A percentile compares a stretch with the other conserved stretches of the same genome.
phyloP scores from a whole-genome alignment of 2,329 filamentous ascomycete species.

The Fusarium duplospermum region DNA sequence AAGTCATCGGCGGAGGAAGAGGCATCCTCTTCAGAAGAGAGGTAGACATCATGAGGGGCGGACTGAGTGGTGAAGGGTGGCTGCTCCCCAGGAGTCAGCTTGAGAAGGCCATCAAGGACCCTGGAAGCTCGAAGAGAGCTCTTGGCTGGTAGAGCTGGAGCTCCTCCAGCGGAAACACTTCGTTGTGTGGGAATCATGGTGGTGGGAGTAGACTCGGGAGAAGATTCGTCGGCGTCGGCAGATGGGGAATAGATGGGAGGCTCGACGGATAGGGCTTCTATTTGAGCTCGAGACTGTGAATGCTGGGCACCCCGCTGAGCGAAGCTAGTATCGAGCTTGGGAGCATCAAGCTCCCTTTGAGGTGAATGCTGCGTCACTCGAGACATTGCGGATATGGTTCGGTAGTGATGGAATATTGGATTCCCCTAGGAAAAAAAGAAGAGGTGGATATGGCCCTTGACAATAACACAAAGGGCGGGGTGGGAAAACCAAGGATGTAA shows the following conservation, averaged over 20 bases:
- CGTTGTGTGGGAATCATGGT: conserved; percentile 47
- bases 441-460: conserved; percentile 12
- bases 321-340: conserved; percentile 34
- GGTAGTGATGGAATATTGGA: conserved; percentile 30
- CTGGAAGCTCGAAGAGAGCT: conserved; percentile 62
- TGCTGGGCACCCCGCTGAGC: conserved; percentile 29
- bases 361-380: conserved; percentile 36
- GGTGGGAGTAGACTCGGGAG: conserved; percentile 35
- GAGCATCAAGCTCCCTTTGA: conserved; percentile 37
- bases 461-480: conserved; percentile 22
- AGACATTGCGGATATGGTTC: conserved; percentile 39
- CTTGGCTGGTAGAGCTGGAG: conserved; percentile 63
- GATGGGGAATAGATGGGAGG: conserved; percentile 42
- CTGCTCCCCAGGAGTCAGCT: conserved; percentile 46
- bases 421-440: conserved; percentile 24
- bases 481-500: not conserved
- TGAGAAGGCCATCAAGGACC: conserved; percentile 49
- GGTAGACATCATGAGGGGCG: conserved; percentile 69
- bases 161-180: conserved; percentile 34
- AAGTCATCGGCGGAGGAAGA: conserved; percentile 71
- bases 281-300: conserved; percentile 35
- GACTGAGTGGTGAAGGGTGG: conserved; percentile 50
- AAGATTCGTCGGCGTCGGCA: conserved; percentile 40
- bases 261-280: conserved; percentile 43
- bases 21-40: conserved; percentile 74